phyloP scores from a whole-genome alignment of 2,329 filamentous ascomycete genomes.

The Gaeumannomyces sp. region DNA sequence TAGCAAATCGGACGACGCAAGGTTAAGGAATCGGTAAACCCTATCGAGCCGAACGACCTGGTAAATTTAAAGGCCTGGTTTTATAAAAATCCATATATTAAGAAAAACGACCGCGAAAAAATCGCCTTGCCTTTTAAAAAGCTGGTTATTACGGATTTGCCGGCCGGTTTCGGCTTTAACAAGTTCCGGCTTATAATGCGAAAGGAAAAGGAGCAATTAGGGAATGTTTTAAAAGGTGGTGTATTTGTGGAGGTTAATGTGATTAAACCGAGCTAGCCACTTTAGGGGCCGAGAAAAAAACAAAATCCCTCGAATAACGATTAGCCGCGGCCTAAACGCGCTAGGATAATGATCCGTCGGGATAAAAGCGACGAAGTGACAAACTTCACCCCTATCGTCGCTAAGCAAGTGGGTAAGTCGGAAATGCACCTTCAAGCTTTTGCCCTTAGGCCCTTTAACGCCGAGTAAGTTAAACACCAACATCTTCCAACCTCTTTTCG shows the following conservation, averaged over 20 bases:
- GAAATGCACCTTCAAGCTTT: no score
- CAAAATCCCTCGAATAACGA: no score
- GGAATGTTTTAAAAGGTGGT: not conserved
- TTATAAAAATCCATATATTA: no score
- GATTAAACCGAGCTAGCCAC: not conserved
- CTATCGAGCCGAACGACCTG: not conserved
- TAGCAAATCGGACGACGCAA: not conserved
- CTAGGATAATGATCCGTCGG: not conserved
- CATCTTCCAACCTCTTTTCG: no score
- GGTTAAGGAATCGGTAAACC: not conserved
- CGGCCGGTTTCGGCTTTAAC: not conserved
- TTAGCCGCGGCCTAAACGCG: not conserved
- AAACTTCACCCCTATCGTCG: no score
- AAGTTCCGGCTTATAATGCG: not conserved
- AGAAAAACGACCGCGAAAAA: no score
- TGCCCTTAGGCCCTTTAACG: no score
- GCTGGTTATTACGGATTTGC: no score
- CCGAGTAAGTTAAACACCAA: constrained; percentile 4
- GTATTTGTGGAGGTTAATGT: not conserved
- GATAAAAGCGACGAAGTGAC: not conserved
- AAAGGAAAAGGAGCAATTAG: not conserved
- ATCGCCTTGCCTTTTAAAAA: no score
- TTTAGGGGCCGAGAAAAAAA: not conserved
- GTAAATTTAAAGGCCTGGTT: no score
- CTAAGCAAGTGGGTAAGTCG: no score